Evolutionary conservation across 75 land plant genomes (phyloP).

Genomic region (Pinus albicaulis): DNA sequence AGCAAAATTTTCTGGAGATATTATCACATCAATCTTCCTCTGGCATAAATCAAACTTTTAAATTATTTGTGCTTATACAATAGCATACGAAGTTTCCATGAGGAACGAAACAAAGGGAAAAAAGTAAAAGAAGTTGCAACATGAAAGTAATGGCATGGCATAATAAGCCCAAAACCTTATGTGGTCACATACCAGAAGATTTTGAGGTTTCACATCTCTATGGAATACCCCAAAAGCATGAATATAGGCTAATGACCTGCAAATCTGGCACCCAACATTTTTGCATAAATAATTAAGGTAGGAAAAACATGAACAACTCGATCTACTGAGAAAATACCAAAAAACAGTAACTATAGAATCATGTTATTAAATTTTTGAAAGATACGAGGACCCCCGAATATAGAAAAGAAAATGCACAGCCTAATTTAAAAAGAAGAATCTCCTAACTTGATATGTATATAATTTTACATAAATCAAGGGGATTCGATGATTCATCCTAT

Average conservation of each 20-base stretch:
- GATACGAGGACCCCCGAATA: background rate
- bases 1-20: too few relatives aligned
- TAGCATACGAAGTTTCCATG: too few relatives aligned
- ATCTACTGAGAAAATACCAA: background rate
- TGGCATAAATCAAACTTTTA: too few relatives aligned
- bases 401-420: background rate
- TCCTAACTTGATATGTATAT: constrained; percentile 83
- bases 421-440: background rate
- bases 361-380: too few relatives aligned
- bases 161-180: too few relatives aligned
- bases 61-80: too few relatives aligned
- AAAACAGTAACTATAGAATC: too few relatives aligned
- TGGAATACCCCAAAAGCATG: constrained; percentile 93
- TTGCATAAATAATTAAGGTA: background rate
- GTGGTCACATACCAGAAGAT: constrained; percentile 70
- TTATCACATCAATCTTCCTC: too few relatives aligned
- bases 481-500: constrained; percentile 83
- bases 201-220: constrained; percentile 94
- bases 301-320: background rate
- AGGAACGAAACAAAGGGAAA: background rate
- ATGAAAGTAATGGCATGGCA: too few relatives aligned
- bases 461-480: constrained; percentile 92
- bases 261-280: constrained; percentile 45
- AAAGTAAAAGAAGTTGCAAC: background rate
- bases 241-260: constrained; percentile 86